phyloP scores from a whole-genome alignment of 73 alveolate species.

The Tetrahymena thermophila region DNA sequence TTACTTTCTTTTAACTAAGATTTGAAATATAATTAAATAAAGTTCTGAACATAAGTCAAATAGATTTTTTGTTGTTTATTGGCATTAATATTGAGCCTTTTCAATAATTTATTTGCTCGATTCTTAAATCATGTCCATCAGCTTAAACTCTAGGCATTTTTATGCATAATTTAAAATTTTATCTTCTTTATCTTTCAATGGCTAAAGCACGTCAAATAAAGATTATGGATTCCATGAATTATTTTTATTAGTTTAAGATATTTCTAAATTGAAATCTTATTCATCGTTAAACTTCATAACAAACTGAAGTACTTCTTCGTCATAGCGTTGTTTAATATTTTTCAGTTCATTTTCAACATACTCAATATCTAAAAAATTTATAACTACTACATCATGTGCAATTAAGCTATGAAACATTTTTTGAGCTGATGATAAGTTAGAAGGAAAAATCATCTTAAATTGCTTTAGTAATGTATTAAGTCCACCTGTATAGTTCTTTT shows the following conservation, averaged over 20 bases:
- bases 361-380: not conserved
- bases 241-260: not conserved
- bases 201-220: not conserved
- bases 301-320: not conserved
- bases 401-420: not conserved
- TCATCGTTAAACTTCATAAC: not conserved
- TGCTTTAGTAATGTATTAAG: not conserved
- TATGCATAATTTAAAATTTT: not conserved
- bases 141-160: not conserved
- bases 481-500: not conserved
- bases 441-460: not conserved
- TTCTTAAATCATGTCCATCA: not conserved
- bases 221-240: not conserved
- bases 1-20: not conserved
- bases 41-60: not conserved
- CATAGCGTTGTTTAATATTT: not conserved
- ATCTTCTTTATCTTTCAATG: not conserved
- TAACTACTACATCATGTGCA: not conserved
- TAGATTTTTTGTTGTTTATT: not conserved
- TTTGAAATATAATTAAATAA: not conserved
- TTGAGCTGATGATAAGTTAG: not conserved
- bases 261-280: not conserved
- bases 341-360: not conserved
- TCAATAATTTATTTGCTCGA: not conserved
- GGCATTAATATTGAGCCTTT: not conserved